Conservation (phyloP, 306 rosid genomes). For the Prunus fruticosa region DNA sequence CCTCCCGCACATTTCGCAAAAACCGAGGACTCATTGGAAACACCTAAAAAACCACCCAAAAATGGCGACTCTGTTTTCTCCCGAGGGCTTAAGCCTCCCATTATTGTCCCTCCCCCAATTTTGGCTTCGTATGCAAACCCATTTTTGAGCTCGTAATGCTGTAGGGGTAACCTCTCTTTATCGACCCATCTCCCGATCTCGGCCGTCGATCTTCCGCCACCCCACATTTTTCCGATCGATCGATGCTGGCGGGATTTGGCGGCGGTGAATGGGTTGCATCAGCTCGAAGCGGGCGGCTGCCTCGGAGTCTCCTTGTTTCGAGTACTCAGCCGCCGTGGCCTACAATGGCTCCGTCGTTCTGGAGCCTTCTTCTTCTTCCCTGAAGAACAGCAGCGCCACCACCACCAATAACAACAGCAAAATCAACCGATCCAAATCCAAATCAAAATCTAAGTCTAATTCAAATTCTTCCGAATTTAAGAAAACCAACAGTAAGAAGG, state of each 20-base stretch:
- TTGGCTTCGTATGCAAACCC: conserved; percentile 18
- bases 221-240: not conserved
- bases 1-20: conserved; percentile 47
- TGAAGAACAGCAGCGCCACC: not conserved
- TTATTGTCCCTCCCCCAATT: not conserved
- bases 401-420: not conserved
- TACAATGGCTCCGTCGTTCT: conserved; percentile 30
- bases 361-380: conserved; percentile 7
- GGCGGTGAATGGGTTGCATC: conserved; percentile 80
- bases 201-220: conserved; percentile 16
- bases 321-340: not conserved
- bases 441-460: not conserved
- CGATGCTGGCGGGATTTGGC: conserved; percentile 42
- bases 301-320: conserved; percentile 23
- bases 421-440: not conserved
- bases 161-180: not conserved
- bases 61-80: conserved; percentile 5
- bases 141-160: conserved; percentile 11
- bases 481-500: conserved; percentile 17
- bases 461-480: not conserved
- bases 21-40: conserved; percentile 5
- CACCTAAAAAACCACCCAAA: not conserved
- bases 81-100: not conserved
- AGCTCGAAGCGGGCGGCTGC: conserved; percentile 52
- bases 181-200: conserved; percentile 38